phyloP scores from a whole-genome alignment of 805 yeast species.

The Lipomyces sp. region DNA sequence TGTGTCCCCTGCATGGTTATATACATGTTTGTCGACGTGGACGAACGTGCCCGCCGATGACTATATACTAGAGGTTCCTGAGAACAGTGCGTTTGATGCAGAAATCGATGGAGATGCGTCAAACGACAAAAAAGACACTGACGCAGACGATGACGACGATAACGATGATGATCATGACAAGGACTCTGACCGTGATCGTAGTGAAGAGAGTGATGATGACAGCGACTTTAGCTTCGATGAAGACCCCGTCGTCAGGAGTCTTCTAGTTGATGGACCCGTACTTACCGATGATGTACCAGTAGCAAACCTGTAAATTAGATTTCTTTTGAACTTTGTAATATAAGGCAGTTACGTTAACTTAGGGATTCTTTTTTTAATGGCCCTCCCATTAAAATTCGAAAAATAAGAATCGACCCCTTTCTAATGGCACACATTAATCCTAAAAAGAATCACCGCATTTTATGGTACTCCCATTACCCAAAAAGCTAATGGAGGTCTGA shows the following conservation, averaged over 20 bases:
- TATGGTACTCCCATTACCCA: no score
- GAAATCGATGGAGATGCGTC: slow-evolving; percentile 31
- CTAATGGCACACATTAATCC: no score
- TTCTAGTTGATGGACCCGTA: not conserved
- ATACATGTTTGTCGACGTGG: slow-evolving; percentile 84
- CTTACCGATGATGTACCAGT: slow-evolving; percentile 1
- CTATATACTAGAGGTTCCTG: slow-evolving; percentile 44
- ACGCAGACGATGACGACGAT: slow-evolving; percentile 7
- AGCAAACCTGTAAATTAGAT: not conserved
- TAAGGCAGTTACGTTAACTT: not conserved
- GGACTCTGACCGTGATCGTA: slow-evolving; percentile 5
- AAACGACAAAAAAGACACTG: slow-evolving; percentile 13
- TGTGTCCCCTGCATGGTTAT: slow-evolving; percentile 93
- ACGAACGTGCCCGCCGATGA: slow-evolving; percentile 64
- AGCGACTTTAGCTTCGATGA: not conserved
- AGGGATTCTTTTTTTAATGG: no score
- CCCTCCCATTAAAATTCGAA: no score
- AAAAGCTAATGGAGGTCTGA: no score
- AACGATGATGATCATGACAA: slow-evolving; percentile 1
- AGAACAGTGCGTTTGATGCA: slow-evolving; percentile 28
- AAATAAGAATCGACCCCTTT: no score
- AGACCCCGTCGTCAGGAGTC: not conserved
- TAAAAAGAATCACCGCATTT: no score
- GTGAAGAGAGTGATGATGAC: slow-evolving; percentile 6
- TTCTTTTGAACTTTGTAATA: not conserved